These are phyloP conservation scores for Aplosporella prunicola DNA, from an alignment of 2,329 filamentous ascomycete species.

Conservation along the genomic window DNA sequence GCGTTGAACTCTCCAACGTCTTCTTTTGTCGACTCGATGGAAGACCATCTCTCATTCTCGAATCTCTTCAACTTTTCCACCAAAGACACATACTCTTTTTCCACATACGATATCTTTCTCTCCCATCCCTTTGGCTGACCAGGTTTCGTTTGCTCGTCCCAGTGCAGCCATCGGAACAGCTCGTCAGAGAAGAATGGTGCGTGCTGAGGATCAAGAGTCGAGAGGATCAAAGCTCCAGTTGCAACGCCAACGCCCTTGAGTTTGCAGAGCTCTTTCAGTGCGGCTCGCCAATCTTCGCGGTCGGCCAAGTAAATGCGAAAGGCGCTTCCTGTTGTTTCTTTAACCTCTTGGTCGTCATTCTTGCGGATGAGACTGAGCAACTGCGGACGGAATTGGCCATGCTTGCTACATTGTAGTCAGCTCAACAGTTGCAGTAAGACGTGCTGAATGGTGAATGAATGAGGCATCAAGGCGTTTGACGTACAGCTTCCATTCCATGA, in stretches of 20 bases:
- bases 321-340: slow-evolving; percentile 43
- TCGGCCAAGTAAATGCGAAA: slow-evolving; percentile 35
- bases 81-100: slow-evolving; percentile 57
- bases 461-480: background rate
- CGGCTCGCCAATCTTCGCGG: slow-evolving; percentile 14
- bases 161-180: slow-evolving; percentile 62
- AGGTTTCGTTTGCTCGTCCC: slow-evolving; percentile 37
- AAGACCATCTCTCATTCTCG: slow-evolving; percentile 13
- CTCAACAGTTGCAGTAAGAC: background rate
- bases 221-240: slow-evolving; percentile 65
- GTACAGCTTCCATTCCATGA: slow-evolving; percentile 34
- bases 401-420: slow-evolving; percentile 27
- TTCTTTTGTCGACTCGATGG: too few relatives aligned
- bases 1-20: slow-evolving; percentile 45
- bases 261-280: slow-evolving; percentile 46
- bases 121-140: slow-evolving; percentile 34
- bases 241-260: slow-evolving; percentile 72
- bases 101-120: slow-evolving; percentile 56
- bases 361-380: slow-evolving; percentile 42
- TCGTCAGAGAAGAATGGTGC: slow-evolving; percentile 76
- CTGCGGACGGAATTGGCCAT: slow-evolving; percentile 42
- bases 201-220: slow-evolving; percentile 49
- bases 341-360: slow-evolving; percentile 45
- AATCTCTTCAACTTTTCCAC: slow-evolving; percentile 32
- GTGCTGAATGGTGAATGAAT: background rate